Evolutionary conservation across 1,284 basidiomycete species (phyloP).

Genomic region (Moniliophthora roreri): DNA sequence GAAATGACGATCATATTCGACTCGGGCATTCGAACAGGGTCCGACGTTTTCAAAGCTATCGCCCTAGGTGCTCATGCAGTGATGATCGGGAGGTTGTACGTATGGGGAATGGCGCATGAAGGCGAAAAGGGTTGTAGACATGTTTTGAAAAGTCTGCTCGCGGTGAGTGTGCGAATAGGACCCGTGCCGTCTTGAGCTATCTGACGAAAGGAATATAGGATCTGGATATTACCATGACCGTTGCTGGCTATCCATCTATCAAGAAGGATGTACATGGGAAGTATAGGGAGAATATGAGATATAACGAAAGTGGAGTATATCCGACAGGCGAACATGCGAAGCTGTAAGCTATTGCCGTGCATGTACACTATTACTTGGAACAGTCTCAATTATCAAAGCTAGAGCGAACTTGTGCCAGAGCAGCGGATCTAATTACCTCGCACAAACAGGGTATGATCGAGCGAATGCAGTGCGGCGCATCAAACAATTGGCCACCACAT

Average conservation of each 20-base stretch:
- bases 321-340: constrained; percentile 40
- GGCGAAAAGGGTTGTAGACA: constrained; percentile 49
- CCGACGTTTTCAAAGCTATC: constrained; percentile 60
- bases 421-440: no score
- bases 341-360: constrained; percentile 22
- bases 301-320: constrained; percentile 36
- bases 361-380: no score
- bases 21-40: constrained; percentile 54
- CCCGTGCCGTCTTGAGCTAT: neutral
- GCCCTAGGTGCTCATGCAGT: constrained; percentile 48
- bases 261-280: constrained; percentile 34
- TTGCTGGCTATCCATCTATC: constrained; percentile 44
- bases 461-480: no score
- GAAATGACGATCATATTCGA: constrained; percentile 63
- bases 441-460: no score
- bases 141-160: constrained; percentile 59
- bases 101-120: constrained; percentile 53
- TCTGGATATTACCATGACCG: constrained; percentile 57
- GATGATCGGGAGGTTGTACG: constrained; percentile 44
- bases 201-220: constrained; percentile 32
- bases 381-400: no score
- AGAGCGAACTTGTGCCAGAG: no score
- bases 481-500: no score
- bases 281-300: constrained; percentile 32
- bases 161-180: constrained; percentile 28